Conservation (phyloP, 805 yeast genomes). For the Candida ortonii region DNA sequence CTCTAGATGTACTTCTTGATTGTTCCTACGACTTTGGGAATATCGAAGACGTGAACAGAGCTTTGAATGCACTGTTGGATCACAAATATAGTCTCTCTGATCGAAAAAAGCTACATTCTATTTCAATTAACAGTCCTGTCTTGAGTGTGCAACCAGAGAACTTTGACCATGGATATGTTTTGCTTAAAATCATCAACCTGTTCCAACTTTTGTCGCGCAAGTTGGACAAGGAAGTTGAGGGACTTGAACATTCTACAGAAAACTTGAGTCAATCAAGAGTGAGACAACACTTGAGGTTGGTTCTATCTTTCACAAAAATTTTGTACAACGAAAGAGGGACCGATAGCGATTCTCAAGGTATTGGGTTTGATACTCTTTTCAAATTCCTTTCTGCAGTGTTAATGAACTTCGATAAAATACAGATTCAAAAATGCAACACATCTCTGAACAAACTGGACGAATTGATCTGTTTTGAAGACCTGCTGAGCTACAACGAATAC, state of each 20-base stretch:
- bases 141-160: constrained; percentile 8
- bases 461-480: constrained; percentile 26
- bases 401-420: constrained; percentile 21
- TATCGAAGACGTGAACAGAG: constrained; percentile 14
- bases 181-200: constrained; percentile 40
- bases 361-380: constrained; percentile 32
- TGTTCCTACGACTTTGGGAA: constrained; percentile 14
- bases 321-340: constrained; percentile 23
- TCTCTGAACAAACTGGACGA: constrained; percentile 24
- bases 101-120: constrained; percentile 1
- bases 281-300: constrained; percentile 31
- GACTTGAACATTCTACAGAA: constrained; percentile 25
- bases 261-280: constrained; percentile 21
- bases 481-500: constrained; percentile 22
- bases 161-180: constrained; percentile 37
- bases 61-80: constrained; percentile 19
- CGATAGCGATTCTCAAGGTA: constrained; percentile 21
- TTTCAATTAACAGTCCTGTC: constrained; percentile 10
- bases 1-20: constrained; percentile 17
- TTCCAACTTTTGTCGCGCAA: constrained; percentile 28
- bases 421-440: constrained; percentile 13
- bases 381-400: constrained; percentile 28
- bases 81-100: constrained; percentile 13
- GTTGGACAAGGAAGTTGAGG: constrained; percentile 25
- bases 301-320: constrained; percentile 32